Evolutionary conservation across 495 filamentous ascomycete genomes (phyloP).

Genomic region (Penicillium longicatenatum): DNA sequence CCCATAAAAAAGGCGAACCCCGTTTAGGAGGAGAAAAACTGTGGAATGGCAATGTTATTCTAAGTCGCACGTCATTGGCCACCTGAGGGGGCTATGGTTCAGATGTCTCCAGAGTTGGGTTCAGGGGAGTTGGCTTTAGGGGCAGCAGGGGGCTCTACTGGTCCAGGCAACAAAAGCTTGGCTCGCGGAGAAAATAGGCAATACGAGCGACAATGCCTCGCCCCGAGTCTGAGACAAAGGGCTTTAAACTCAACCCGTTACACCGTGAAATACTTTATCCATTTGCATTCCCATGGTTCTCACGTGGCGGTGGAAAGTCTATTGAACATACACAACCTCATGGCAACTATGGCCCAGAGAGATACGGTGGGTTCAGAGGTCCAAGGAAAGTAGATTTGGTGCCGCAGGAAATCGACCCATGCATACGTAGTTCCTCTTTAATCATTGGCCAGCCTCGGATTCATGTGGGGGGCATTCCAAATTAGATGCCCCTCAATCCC

Average conservation of each 20-base stretch:
- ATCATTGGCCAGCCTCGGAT: not conserved
- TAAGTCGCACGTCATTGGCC: slow-evolving; percentile 21
- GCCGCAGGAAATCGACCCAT: not conserved
- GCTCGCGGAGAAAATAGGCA: not conserved
- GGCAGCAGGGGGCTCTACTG: slow-evolving; percentile 6
- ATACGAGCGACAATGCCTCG: not conserved
- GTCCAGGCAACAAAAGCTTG: not conserved
- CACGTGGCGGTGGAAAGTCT: slow-evolving; percentile 26
- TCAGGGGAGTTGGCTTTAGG: slow-evolving; percentile 11
- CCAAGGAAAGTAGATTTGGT: not conserved
- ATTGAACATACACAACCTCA: not conserved
- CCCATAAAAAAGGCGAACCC: not conserved
- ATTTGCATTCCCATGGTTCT: slow-evolving; percentile 18
- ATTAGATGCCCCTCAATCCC: not conserved
- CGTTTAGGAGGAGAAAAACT: not conserved
- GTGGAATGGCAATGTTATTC: slow-evolving; percentile 17
- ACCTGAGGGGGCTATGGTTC: slow-evolving; percentile 9
- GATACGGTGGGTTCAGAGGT: not conserved
- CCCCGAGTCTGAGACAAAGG: too few species aligned
- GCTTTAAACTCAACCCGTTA: too few species aligned
- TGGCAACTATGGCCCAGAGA: not conserved
- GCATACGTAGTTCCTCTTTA: not conserved
- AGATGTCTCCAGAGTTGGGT: not conserved
- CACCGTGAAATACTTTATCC: too few species aligned
- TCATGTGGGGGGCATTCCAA: not conserved